Evolutionary conservation across 495 filamentous ascomycete species (phyloP), one percentile per base, ranked within the genome.

Genomic region (Neurospora tetrasperma): DNA sequence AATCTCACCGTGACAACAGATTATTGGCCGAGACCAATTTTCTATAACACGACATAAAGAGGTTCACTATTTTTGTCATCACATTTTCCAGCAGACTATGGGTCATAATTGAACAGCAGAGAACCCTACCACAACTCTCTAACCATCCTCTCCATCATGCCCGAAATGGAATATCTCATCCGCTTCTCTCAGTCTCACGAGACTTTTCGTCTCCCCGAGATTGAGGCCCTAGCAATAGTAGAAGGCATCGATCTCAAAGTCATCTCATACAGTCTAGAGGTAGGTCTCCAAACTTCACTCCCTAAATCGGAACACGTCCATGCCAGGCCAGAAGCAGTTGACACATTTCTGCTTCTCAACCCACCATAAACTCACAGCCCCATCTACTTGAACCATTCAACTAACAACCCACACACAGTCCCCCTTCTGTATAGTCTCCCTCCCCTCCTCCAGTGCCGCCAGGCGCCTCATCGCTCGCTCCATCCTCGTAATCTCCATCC

Each of bases 101-200:
- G 23, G 12, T 1, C 54, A 14, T 35, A 66, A 5, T 35, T 35
- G 54, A 66, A 66, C 5, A 66, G 6, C 27, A 16, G 3, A 18
- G 3, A 35, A 66, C 23, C 5, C 11, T 38, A 48, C 10, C 20
- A 59, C 42, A 18, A 18, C 40, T 7, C 14, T 43, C 16, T 1
- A 4, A 31, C 48, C 23, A 5, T 27, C 48, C 1, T 14, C 11
- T 27, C 11, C 54, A 66, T 35, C 54, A 66, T 66, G 54, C 27
- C 54, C 54, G 54, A 70, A 73, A 78, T 93, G 88, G 89, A 96
- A 72, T 98, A 91, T 76, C 88, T 99, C 66, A 90, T 99, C 73
- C 91, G 95, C 74, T 93, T 98, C 78, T 93, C 90, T 12, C 96
- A 98, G 80, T 84, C 87, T 70, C 94, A 98, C 79, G 93, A 98